Evolutionary conservation across 495 filamentous ascomycete genomes (phyloP), one percentile per base, ranked within the genome.

Genomic region (Margaritispora aquatica): DNA sequence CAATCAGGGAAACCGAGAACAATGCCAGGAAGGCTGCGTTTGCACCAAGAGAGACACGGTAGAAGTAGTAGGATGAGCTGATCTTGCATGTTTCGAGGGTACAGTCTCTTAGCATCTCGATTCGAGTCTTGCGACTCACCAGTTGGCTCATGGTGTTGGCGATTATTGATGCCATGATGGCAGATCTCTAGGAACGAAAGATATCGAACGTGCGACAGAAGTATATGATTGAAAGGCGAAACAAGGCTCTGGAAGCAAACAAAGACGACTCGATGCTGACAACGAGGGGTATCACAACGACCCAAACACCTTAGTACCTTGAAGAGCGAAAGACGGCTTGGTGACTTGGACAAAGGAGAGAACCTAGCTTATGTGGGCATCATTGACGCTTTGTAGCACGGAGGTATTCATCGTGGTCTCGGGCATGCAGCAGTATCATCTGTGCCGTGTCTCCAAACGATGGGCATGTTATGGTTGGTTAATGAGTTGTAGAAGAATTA

Each of bases 1-100:
- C 38, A 23, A 72, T 55, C 29, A 69, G 44, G 17, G 62, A 64
- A 22, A 68, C 21, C 22, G 52, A 52, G 51, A 73, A 73, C 50
- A 69, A 24, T 23, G 64, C 61, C 23, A 67, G 55, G 23, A 70
- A 71, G 29, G 63, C 15, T 26, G 63, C 66, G 56, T 73, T 73
- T 19, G 65, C 65, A 11, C 55, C 59, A 1, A 70, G 44, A 22
- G 58, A 63, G 51, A 69, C 67, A 49, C 62, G 62, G 38, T 70
- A 70, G 54, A 54, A 60, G 31, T 63, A 63, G 50, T 61, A 62
- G 31, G 65, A 63, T 19, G 26, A 52, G 19, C 27, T 24, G 56
- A 67, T 53, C n/a, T 62, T 48, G 24, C 65, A 67, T 24, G 56
- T 58, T 2, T 54, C 57, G 13, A 58, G 22, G 0, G 64, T 66